phyloP scores from a whole-genome alignment of 371 early-diverging fungal species.

The Mucor piriformis region DNA sequence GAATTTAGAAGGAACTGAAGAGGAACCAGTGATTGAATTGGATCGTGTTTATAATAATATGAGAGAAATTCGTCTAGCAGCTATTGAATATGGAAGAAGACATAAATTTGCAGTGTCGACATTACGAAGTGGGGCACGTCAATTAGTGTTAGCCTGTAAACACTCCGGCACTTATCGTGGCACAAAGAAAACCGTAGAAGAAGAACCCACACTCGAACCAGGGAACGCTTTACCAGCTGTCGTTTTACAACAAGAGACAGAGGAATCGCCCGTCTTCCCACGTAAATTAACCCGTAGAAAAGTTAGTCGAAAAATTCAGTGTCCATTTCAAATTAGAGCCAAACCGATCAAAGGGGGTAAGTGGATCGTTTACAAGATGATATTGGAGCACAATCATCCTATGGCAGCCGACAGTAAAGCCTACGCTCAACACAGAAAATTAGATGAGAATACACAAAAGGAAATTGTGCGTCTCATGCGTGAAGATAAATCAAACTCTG shows the following conservation, averaged over 20 bases:
- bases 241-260: not conserved
- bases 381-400: slow-evolving; percentile 20
- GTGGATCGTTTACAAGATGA: slow-evolving; percentile 14
- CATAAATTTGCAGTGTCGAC: slow-evolving; percentile 24
- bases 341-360: slow-evolving; percentile 2
- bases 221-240: not conserved
- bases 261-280: not conserved
- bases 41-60: slow-evolving; percentile 3
- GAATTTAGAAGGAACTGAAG: not conserved
- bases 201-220: not conserved
- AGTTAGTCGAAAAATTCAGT: slow-evolving; percentile 15
- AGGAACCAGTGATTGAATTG: not conserved
- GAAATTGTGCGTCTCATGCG: slow-evolving; percentile 8
- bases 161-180: slow-evolving; percentile 18
- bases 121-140: slow-evolving; percentile 13
- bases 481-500: slow-evolving; percentile 8
- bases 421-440: slow-evolving; percentile 20
- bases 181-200: not conserved
- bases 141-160: slow-evolving; percentile 16
- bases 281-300: slow-evolving; percentile 10
- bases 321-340: slow-evolving; percentile 22
- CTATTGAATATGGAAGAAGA: slow-evolving; percentile 22
- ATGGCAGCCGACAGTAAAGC: slow-evolving; percentile 17
- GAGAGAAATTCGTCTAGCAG: slow-evolving; percentile 14
- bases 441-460: slow-evolving; percentile 4